Conservation (phyloP, 306 rosid species). For the Medicago lupulina region DNA sequence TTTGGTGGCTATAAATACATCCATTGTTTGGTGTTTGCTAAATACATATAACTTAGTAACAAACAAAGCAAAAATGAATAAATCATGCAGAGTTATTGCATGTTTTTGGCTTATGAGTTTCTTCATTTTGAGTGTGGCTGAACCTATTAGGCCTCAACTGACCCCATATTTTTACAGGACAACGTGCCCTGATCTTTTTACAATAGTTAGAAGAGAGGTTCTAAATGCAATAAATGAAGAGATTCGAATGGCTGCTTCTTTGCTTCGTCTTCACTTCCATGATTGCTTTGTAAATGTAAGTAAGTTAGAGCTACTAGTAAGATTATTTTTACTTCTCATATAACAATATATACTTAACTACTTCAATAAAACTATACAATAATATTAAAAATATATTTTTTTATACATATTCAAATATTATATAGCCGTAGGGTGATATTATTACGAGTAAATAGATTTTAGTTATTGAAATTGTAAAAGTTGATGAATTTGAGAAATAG, state of each 20-base stretch:
- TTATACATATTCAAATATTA: no score
- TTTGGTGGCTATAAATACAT: constrained; percentile 44
- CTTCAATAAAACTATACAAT: no score
- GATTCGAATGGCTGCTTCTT: constrained; percentile 75
- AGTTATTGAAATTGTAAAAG: no score
- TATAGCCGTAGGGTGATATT: no score
- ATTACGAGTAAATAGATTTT: no score
- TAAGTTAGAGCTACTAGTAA: constrained; percentile 4
- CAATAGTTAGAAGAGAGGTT: constrained; percentile 59
- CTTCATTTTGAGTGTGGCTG: constrained; percentile 51
- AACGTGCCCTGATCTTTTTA: constrained; percentile 59
- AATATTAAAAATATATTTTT: no score
- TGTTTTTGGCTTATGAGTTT: constrained; percentile 46
- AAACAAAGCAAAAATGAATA: constrained; percentile 44
- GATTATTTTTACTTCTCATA: not conserved
- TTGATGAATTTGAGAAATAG: no score
- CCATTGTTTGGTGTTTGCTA: constrained; percentile 3
- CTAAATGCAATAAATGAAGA: constrained; percentile 55
- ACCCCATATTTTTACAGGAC: constrained; percentile 56
- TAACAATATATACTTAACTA: not conserved
- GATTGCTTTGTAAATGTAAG: constrained; percentile 83
- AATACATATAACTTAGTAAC: constrained; percentile 9
- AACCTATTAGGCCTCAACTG: constrained; percentile 51
- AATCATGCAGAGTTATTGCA: constrained; percentile 31
- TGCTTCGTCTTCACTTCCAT: constrained; percentile 48